phyloP scores from a whole-genome alignment of 345 rosid genomes.

The Luvunga scandens region DNA sequence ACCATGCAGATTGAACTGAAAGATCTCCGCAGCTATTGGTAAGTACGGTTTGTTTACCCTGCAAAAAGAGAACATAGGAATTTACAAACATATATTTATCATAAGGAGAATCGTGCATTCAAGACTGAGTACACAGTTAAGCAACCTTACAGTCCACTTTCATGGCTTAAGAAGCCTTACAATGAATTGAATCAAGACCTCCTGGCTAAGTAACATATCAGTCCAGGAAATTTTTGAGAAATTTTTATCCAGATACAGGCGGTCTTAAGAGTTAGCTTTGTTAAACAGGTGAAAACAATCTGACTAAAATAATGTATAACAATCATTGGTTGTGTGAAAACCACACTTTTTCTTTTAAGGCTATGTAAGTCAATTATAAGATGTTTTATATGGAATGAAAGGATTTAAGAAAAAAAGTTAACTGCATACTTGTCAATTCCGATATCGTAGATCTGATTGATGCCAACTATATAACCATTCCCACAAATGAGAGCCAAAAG shows the following conservation, averaged over 20 bases:
- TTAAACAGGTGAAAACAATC: not conserved
- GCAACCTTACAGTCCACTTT: not conserved
- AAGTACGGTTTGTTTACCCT: constrained; percentile 98
- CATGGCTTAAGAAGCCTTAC: not conserved
- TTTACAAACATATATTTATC: constrained; percentile 3
- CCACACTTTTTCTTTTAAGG: not conserved
- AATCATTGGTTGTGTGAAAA: not conserved
- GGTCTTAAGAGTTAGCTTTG: not conserved
- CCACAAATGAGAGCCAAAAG: constrained; percentile 90
- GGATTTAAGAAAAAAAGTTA: not conserved
- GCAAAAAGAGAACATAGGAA: constrained; percentile 30
- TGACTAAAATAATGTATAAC: no score
- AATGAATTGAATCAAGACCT: not conserved
- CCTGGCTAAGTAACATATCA: not conserved
- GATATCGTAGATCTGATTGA: constrained; percentile 95
- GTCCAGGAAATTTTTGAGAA: not conserved
- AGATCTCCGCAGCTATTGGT: constrained; percentile 98
- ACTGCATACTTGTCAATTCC: constrained; percentile 89
- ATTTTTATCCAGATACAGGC: not conserved
- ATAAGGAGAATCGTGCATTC: not conserved
- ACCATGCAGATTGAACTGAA: constrained; percentile 87
- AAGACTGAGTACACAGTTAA: not conserved
- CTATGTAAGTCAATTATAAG: not conserved
- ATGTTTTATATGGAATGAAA: not conserved
- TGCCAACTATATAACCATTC: constrained; percentile 96